Evolutionary conservation across 176 grass and related monocot species (phyloP).

Genomic region (Aechmea fasciata): DNA sequence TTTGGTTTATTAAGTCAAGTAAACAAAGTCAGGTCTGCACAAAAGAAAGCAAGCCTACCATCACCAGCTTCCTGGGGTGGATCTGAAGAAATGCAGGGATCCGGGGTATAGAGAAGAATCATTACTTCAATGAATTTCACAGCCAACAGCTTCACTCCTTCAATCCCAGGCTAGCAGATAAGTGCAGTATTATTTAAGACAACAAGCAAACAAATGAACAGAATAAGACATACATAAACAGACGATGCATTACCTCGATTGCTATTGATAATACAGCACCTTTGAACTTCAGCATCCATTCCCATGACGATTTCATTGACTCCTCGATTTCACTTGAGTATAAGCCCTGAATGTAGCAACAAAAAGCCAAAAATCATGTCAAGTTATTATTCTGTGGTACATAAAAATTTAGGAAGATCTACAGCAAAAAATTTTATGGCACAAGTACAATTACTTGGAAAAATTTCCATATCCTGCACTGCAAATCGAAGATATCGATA

Average conservation of each 20-base stretch:
- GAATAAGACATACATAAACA: constrained; percentile 1
- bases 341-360: constrained; percentile 37
- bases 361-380: not conserved
- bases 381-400: not conserved
- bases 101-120: constrained; percentile 79
- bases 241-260: constrained; percentile 28
- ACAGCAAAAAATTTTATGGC: not conserved
- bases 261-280: constrained; percentile 43
- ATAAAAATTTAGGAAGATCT: not conserved
- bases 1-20: not conserved
- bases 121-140: constrained; percentile 75
- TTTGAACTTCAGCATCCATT: constrained; percentile 74
- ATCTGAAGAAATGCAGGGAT: constrained; percentile 68
- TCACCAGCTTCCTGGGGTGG: constrained; percentile 45
- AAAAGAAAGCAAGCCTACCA: constrained; percentile 25
- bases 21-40: not conserved
- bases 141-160: constrained; percentile 70
- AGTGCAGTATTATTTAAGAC: constrained; percentile 13
- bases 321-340: constrained; percentile 72
- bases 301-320: constrained; percentile 59
- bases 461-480: not conserved
- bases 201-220: constrained; percentile 8
- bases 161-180: constrained; percentile 46
- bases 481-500: not conserved
- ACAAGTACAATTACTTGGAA: not conserved